Base-by-base conservation (phyloP, 345 rosid genomes). In the Citropsis articulata region DNA sequence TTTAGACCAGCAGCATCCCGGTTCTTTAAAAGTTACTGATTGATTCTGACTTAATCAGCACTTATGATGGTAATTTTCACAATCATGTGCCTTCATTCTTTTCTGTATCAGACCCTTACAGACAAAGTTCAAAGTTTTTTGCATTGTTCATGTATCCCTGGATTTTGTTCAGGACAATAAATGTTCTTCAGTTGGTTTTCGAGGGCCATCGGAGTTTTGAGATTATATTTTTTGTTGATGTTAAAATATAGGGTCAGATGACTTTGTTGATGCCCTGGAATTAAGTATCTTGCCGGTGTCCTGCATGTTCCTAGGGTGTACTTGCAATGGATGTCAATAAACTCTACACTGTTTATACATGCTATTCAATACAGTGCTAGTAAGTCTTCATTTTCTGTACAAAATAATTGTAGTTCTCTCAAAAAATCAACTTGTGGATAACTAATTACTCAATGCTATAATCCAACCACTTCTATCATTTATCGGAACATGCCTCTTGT, bases 401-500 rank as follows among this genome's bases (percentile, higher is more conserved):
- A 50, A 69, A 69, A 45, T 13, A 48, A 60, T 27, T 8, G 40
- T 50, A 28, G 18, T 55, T 72, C 35, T 21, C 35, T 24, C 22
- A 5, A 9, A 53, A 21, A 22, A 56, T 71, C 69, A 63, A 62
- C 30, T 42, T 45, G 5, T 21, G 8, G 16, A 27, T 73, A 40
- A 21, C 53, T 36, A 28, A 22, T 62, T 75, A 42, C 30, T 18
- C 2, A 53, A 27, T 73, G 77, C 9, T 18, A n/a, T 6, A 13
- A 65, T 65, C 55, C 78, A 22, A 66, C 30, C 50, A 28, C 21
- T 28, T 38, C n/a, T 25, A 65, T 30, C 24, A 10, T 71, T 63
- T 57, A 5, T 80, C 55, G 65, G 77, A 31, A 55, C 2, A 18
- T 33, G 38, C 38, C 18, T 69, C 18, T 81, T 66, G 28, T 71